phyloP scores from a whole-genome alignment of 2,329 filamentous ascomycete genomes.

The Apiospora koreana region DNA sequence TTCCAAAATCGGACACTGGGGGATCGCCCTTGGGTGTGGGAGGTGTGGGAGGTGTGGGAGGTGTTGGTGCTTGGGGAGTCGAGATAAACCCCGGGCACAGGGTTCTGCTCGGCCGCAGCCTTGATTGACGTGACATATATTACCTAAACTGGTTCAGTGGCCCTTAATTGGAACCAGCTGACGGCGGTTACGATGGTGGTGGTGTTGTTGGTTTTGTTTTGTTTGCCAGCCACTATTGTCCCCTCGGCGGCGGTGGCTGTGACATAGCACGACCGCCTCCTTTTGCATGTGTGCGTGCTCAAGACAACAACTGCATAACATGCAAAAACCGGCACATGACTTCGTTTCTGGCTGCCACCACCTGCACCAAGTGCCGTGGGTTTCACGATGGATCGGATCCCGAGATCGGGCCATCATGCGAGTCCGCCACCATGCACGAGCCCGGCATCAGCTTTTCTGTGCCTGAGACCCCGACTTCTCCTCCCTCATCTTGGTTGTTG shows the following conservation, averaged over 20 bases:
- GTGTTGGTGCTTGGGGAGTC: not conserved
- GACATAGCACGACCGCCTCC: not conserved
- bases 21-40: not conserved
- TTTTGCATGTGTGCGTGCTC: not conserved
- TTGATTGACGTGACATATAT: constrained; percentile 7
- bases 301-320: not conserved
- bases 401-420: constrained; percentile 6
- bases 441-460: constrained; percentile 4
- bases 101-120: not conserved
- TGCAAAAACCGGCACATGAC: not conserved
- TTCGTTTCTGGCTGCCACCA: not conserved
- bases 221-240: not conserved
- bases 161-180: not conserved
- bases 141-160: not conserved
- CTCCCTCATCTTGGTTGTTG: not conserved
- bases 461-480: not conserved
- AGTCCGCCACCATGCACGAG: not conserved
- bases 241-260: not conserved
- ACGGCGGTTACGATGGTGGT: not conserved
- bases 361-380: not conserved
- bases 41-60: too few relatives aligned
- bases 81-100: constrained; percentile 6
- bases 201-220: not conserved
- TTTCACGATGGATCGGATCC: not conserved
- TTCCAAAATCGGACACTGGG: not conserved